A percentile compares a stretch with the other conserved stretches of the same genome.
Conservation (phyloP, 768 basidiomycete species). For the Suillus placidus region DNA sequence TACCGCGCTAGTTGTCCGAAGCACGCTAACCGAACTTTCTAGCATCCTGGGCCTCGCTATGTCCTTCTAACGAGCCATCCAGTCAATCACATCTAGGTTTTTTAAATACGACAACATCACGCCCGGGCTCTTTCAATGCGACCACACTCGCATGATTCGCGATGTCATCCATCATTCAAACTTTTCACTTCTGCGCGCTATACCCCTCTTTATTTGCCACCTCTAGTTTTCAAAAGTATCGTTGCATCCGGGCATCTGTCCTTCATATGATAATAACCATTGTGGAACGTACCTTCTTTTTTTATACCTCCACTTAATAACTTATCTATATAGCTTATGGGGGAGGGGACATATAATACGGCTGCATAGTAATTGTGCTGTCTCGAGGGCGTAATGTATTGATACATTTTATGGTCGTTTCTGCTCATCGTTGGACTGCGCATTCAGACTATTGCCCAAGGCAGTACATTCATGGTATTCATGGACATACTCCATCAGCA, state of each 20-base stretch:
- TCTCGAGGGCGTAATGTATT: neutral
- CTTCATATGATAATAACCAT: too few relatives aligned
- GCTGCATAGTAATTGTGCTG: neutral
- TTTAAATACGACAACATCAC: neutral
- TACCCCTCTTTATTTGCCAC: neutral
- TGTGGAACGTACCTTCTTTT: neutral
- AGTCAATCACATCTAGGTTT: conserved; percentile 7
- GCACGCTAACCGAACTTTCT: neutral
- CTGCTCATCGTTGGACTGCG: neutral
- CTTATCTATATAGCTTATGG: neutral
- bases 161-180: neutral
- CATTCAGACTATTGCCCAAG: neutral
- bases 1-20: neutral
- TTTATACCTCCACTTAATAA: too few relatives aligned
- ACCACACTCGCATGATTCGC: neutral
- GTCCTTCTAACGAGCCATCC: conserved; percentile 8
- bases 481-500: too few relatives aligned
- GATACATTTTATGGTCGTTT: neutral
- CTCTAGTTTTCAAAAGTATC: neutral
- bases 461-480: neutral
- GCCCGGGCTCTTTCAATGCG: neutral
- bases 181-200: neutral
- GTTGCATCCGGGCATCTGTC: neutral
- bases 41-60: conserved; percentile 28
- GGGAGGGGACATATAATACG: neutral